Evolutionary conservation across 345 rosid species (phyloP).

Genomic region (Toxicodendron radicans): DNA sequence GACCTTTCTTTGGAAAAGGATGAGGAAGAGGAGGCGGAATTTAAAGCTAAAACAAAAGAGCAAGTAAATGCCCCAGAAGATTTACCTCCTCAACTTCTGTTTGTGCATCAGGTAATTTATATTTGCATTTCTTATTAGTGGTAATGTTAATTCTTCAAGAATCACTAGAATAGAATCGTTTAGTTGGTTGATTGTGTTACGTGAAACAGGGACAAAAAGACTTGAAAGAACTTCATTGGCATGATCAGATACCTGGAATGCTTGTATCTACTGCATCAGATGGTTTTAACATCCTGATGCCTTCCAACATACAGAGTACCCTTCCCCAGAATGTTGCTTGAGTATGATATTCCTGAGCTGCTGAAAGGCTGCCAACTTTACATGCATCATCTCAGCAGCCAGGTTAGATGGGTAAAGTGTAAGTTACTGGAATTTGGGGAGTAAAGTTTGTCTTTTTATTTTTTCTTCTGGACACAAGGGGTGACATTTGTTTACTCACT

Average conservation of each 20-base stretch:
- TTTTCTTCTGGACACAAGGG: not conserved
- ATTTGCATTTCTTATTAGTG: not conserved
- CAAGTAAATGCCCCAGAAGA: conserved; percentile 79
- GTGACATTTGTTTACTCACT: not conserved
- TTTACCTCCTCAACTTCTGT: conserved; percentile 90
- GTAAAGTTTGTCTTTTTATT: not conserved
- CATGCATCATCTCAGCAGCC: not conserved
- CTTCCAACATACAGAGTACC: conserved; percentile 82
- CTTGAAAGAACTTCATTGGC: conserved; percentile 97
- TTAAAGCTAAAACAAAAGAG: conserved; percentile 77
- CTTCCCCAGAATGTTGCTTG: conserved; percentile 61
- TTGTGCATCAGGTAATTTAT: conserved; percentile 82
- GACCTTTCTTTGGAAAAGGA: conserved; percentile 95
- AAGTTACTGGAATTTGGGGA: not conserved
- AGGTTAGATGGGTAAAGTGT: not conserved
- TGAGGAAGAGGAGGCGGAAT: conserved; percentile 95
- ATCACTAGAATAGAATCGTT: not conserved
- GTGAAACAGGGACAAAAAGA: conserved; percentile 85
- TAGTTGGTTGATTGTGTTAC: not conserved
- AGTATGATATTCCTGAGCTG: not conserved
- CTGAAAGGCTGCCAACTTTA: not conserved
- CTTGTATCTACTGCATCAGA: conserved; percentile 76
- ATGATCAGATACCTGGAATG: conserved; percentile 91
- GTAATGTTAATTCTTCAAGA: conserved; percentile 3
- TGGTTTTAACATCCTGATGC: conserved; percentile 91